Evolutionary conservation across 345 rosid species (phyloP).

Genomic region (Rubroshorea leprosula): DNA sequence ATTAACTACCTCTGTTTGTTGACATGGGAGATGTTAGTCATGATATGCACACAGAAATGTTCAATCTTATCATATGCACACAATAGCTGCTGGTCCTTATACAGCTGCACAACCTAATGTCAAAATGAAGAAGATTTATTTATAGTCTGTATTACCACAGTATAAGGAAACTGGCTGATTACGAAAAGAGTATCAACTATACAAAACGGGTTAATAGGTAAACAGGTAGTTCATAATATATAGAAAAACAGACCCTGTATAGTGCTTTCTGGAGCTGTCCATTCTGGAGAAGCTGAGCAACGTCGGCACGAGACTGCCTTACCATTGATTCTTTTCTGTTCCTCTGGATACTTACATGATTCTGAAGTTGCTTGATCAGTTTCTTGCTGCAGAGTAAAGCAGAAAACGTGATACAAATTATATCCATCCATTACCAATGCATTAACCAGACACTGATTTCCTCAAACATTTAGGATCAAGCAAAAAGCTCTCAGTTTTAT

Average conservation of each 20-base stretch:
- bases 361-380: constrained; percentile 17
- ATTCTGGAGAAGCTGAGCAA: constrained; percentile 21
- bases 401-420: no score
- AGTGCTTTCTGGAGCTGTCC: constrained; percentile 21
- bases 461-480: no score
- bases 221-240: background rate
- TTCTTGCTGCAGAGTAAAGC: constrained; percentile 20
- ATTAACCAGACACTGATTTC: no score
- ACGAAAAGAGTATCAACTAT: background rate
- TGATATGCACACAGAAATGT: constrained; percentile 21
- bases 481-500: no score
- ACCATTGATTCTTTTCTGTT: constrained; percentile 26
- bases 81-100: constrained; percentile 27
- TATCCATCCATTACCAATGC: no score
- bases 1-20: constrained; percentile 10
- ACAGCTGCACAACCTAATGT: constrained; percentile 22
- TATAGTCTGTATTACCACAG: background rate
- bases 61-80: constrained; percentile 34
- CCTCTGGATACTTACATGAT: constrained; percentile 19
- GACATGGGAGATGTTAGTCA: constrained; percentile 11
- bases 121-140: background rate
- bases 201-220: background rate
- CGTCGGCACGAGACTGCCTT: constrained; percentile 26
- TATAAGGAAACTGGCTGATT: background rate
- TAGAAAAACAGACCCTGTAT: constrained; percentile 18